Base-by-base conservation (phyloP, 192 early-diverging fungal species). In the Gonapodya sp. region DNA sequence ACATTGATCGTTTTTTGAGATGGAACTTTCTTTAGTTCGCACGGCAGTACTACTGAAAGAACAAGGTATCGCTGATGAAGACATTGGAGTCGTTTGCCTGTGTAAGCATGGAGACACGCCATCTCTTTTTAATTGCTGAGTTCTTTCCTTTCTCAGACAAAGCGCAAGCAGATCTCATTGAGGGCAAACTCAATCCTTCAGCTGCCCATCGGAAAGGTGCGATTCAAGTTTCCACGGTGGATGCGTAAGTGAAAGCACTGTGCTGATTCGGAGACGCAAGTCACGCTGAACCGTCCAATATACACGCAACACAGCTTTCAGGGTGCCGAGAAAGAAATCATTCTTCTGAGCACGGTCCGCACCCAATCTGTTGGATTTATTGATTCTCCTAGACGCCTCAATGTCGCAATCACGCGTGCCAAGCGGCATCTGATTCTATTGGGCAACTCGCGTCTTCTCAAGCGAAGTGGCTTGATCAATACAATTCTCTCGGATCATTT, bases 241-340 rank as follows among this genome's bases (percentile, higher is more conserved):
- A 64, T 64, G 46, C 46, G 46, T 64, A 64, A 64, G 46, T 64
- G 24, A 64, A 64, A 16, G 8, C 24, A 8, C 8, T 64, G 8
- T 8, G 8, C 46, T 64, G 8, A 8, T 24, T 16, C 46, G 8
- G 46, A 64, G 24, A 64, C 8, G 24, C 24, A 64, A 64, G 46
- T 8, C 46, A 16, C 8, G 24, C 24, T 8, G 46, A 16, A 8
- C 46, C 24, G 8, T 64, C 46, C 46, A 16, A 16, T 64, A 8
- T n/a, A n/a, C n/a, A n/a, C 46, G 24, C 46, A 8, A 64, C 24
- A 90, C 80, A 87, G 87, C 16, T 90, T 89, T 82, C 87, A 94
- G 84, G 94, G 94, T 34, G 92, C 93, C 14, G 94, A 95, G 77
- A 93, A 92, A 78, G 87, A 91, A n/a, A 83, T 95, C 34, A 94